These are phyloP conservation scores for Phoma sp. DNA, from an alignment of 2,329 filamentous ascomycete species.

Conservation along the genomic window DNA sequence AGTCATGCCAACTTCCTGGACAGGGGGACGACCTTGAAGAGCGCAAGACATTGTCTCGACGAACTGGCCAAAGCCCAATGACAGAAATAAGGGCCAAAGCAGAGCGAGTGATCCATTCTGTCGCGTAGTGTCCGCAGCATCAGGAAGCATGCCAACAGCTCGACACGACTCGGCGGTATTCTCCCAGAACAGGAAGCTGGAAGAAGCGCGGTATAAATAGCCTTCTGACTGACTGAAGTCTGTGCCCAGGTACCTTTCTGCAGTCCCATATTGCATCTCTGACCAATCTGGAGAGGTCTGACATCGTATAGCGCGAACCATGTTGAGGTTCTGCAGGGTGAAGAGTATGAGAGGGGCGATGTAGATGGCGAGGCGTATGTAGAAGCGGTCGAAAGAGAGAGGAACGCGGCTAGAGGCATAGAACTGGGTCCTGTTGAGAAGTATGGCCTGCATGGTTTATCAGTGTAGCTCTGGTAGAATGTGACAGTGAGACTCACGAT, in stretches of 20 bases:
- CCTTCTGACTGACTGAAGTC: constrained; percentile 66
- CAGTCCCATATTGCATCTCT: constrained; percentile 54
- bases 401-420: constrained; percentile 88
- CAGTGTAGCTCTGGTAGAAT: neutral
- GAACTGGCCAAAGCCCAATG: constrained; percentile 77
- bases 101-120: constrained; percentile 79
- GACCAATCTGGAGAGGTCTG: constrained; percentile 69
- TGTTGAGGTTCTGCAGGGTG: constrained; percentile 66
- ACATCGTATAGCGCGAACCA: constrained; percentile 88
- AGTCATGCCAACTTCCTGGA: constrained; percentile 92
- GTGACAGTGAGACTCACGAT: constrained; percentile 59
- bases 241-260: constrained; percentile 50
- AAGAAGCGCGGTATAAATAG: constrained; percentile 75
- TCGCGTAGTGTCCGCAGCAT: constrained; percentile 59
- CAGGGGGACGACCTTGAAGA: constrained; percentile 78
- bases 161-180: constrained; percentile 77
- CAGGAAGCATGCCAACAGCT: constrained; percentile 72
- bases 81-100: constrained; percentile 77
- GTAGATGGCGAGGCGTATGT: constrained; percentile 48
- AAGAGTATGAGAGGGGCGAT: constrained; percentile 41
- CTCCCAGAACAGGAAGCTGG: constrained; percentile 73
- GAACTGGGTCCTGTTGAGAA: constrained; percentile 90
- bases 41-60: constrained; percentile 88
- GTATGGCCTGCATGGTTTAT: constrained; percentile 68
- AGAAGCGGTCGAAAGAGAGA: constrained; percentile 74